Percentiles rank a stretch among this genome's conserved stretches.
Conservation (phyloP, 345 rosid genomes). For the Euphorbia pulcherrima region DNA sequence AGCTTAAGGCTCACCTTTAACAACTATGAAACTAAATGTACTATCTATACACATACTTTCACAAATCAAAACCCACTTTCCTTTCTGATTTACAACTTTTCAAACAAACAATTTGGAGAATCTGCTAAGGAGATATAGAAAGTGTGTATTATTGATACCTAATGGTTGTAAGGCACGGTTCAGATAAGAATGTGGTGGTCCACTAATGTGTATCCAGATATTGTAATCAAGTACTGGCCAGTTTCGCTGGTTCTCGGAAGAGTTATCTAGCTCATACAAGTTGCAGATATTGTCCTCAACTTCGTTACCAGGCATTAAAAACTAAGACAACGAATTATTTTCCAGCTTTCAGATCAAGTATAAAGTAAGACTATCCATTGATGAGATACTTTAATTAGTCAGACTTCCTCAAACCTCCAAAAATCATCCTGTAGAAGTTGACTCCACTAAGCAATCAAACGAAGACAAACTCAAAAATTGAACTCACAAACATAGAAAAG, state of each 20-base stretch:
- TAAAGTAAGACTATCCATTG: slow-evolving; percentile 29
- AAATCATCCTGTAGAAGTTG: slow-evolving; percentile 5
- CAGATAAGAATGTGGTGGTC: slow-evolving; percentile 25
- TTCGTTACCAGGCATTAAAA: slow-evolving; percentile 61
- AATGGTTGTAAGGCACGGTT: slow-evolving; percentile 26
- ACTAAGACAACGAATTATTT: slow-evolving; percentile 16
- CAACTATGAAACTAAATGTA: neutral
- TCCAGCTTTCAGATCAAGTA: slow-evolving; percentile 28
- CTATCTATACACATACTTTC: neutral
- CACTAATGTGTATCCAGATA: slow-evolving; percentile 31
- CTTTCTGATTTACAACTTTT: neutral
- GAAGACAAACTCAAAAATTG: neutral
- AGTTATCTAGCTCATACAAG: too few species aligned
- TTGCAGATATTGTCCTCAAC: too few species aligned
- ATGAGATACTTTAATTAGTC: slow-evolving; percentile 16
- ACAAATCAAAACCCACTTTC: neutral
- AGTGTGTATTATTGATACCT: slow-evolving; percentile 26
- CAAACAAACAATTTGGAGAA: too few species aligned
- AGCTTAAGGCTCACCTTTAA: too few species aligned
- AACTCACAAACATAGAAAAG: too few species aligned
- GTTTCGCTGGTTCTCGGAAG: too few species aligned
- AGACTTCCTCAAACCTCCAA: slow-evolving; percentile 7
- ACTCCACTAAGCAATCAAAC: neutral
- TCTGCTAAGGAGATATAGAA: too few species aligned
- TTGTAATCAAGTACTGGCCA: slow-evolving; percentile 33